Percentiles rank a stretch among this genome's conserved stretches.
phyloP scores from a whole-genome alignment of 179 eudicot species.

The Beta macrorhiza region DNA sequence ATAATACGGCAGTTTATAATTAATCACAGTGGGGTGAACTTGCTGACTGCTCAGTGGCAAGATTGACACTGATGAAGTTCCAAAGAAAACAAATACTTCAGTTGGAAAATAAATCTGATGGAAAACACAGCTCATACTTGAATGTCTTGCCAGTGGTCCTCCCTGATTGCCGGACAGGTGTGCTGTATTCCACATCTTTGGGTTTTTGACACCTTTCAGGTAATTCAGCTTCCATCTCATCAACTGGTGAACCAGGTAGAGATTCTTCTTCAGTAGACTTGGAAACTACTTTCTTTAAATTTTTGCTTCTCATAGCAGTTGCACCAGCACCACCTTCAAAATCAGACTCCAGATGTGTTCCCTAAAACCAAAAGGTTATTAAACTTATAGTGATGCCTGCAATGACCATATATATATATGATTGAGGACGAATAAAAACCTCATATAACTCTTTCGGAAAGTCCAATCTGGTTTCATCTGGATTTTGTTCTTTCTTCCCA shows the following conservation, averaged over 20 bases:
- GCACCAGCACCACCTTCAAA: constrained; percentile 91
- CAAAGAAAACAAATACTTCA: too few relatives aligned
- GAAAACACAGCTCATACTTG: constrained; percentile 43
- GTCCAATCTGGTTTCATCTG: constrained; percentile 69
- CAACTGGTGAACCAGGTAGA: constrained; percentile 28
- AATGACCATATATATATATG: constrained; percentile 10
- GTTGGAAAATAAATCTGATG: not conserved
- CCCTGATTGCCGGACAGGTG: constrained; percentile 74
- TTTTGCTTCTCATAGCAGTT: constrained; percentile 37
- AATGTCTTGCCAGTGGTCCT: constrained; percentile 78
- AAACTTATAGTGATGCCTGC: constrained; percentile 5
- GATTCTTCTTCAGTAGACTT: constrained; percentile 39
- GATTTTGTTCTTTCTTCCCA: constrained; percentile 86
- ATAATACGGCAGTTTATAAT: not conserved
- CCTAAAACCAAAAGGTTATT: constrained; percentile 36
- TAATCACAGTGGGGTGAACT: not conserved
- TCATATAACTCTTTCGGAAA: constrained; percentile 67
- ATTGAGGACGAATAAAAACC: constrained; percentile 34
- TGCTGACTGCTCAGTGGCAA: not conserved
- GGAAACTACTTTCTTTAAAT: constrained; percentile 27
- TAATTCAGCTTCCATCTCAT: constrained; percentile 43
- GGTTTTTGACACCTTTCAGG: constrained; percentile 40
- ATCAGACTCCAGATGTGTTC: constrained; percentile 46
- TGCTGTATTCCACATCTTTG: constrained; percentile 36
- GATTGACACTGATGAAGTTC: not conserved